Percentiles rank a stretch among this genome's conserved stretches.
Conservation (phyloP, 1,139 yeast genomes). For the Scheffersomyces insectosa region DNA sequence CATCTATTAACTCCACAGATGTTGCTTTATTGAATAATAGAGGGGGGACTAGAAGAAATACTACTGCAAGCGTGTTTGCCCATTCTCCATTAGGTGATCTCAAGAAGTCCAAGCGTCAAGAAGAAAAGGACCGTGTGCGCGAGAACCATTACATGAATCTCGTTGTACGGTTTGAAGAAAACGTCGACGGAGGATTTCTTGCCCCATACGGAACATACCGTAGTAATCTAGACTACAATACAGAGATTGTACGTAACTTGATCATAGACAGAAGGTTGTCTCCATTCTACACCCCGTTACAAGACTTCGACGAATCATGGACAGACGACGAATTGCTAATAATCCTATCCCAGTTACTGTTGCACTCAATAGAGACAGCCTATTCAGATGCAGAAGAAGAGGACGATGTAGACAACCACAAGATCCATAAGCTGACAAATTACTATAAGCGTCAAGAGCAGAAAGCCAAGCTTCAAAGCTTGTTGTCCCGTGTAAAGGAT, state of each 20-base stretch:
- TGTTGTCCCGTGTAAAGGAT: conserved; percentile 48
- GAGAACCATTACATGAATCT: conserved; percentile 58
- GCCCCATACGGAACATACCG: conserved; percentile 90
- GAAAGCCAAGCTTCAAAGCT: conserved; percentile 48
- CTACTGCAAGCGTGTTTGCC: conserved; percentile 11
- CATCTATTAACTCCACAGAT: conserved; percentile 7
- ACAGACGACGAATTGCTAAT: conserved; percentile 66
- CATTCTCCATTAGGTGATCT: conserved; percentile 19
- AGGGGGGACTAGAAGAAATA: conserved; percentile 15
- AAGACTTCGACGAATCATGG: conserved; percentile 79
- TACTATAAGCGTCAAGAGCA: conserved; percentile 57
- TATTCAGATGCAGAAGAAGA: conserved; percentile 56
- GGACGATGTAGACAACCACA: conserved; percentile 54
- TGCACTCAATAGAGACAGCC: conserved; percentile 63
- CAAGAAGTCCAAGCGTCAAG: conserved; percentile 33
- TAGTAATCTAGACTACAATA: conserved; percentile 71
- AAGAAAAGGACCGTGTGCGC: conserved; percentile 52
- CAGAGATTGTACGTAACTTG: conserved; percentile 65
- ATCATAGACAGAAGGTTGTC: conserved; percentile 67
- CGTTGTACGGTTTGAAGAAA: conserved; percentile 58
- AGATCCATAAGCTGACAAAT: conserved; percentile 52
- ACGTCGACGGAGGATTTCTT: conserved; percentile 75
- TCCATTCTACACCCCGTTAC: conserved; percentile 89
- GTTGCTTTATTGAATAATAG: conserved; percentile 11
- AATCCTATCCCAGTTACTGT: conserved; percentile 51